Base-by-base conservation (phyloP, 2,329 filamentous ascomycete genomes). In the Tolypocladium inflatum region DNA sequence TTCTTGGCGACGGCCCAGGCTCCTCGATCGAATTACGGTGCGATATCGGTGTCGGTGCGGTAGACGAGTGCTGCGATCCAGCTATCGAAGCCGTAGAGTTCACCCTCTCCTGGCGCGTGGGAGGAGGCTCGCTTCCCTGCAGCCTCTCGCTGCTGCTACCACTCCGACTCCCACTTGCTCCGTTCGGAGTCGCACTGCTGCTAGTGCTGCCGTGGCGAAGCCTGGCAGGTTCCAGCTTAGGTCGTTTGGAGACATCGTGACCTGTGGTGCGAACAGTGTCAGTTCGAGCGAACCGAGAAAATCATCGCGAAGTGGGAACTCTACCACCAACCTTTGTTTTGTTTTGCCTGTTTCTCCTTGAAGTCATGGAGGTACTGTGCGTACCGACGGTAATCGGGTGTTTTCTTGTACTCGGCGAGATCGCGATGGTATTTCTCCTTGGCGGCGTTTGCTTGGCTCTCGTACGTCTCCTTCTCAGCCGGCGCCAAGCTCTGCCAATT, bases 401-500 rank as follows among this genome's bases (percentile, higher is more conserved):
- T 92, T 71, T 90, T 90, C 69, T 92, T 92, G 70, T 93, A 93
- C 63, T 88, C 82, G 53, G 80, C 76, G 60, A 92, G 76, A 62
- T 89, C 83, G n/a, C 80, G 77, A 63, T 88, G 88, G 68, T 91
- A 93, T 63, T 80, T 87, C 63, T 92, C 88, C 71, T 93, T 93
- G 33, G 87, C 86, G 19, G 80, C 73, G 59, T 86, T 85, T 30
- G 89, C 89, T 66, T 89, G 84, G 43, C 80, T 81, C 69, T 93
- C 89, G 64, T 82, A 93, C 0, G 80, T 78, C 66, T 91, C 89
- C 66, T 89, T 89, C 63, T 89, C 85, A 1, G 76, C 72, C 0
- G 83, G 78, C 2, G 82, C 77, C 10, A 93, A 73, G 56, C 83
- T 86, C 68, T 93, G 89, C 89, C 89, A 93, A 66, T 88, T 84